Evolutionary conservation across 2,329 filamentous ascomycete species (phyloP).

Genomic region (Zasmidium cellare): DNA sequence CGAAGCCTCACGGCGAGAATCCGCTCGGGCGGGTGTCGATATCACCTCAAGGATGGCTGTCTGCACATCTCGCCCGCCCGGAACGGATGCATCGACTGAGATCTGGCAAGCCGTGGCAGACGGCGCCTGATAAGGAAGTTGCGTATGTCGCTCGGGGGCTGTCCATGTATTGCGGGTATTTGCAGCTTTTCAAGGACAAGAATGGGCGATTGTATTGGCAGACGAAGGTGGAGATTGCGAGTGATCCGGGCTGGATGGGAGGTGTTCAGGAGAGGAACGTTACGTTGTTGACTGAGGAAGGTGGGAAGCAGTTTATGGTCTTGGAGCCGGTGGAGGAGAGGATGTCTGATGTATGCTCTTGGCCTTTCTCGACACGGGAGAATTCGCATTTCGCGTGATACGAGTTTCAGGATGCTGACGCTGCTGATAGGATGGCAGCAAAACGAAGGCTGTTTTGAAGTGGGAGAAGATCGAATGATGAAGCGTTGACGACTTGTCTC

Average conservation of each 20-base stretch:
- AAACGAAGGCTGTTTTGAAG: conserved; percentile 24
- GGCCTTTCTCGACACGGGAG: neutral
- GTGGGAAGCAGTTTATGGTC: conserved; percentile 25
- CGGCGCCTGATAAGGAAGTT: conserved; percentile 23
- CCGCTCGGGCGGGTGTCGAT: conserved; percentile 26
- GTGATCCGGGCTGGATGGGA: conserved; percentile 23
- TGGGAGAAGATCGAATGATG: conserved; percentile 29
- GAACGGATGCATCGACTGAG: conserved; percentile 16
- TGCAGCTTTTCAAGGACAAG: conserved; percentile 24
- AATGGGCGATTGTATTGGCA: conserved; percentile 24
- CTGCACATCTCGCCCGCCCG: conserved; percentile 24
- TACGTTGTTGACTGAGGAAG: conserved; percentile 19
- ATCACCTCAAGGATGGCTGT: conserved; percentile 23
- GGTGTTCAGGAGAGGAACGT: conserved; percentile 25
- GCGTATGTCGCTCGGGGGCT: conserved; percentile 25
- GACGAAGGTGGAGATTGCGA: conserved; percentile 25
- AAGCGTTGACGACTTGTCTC: neutral
- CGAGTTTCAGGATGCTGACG: neutral
- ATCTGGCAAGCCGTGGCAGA: conserved; percentile 21
- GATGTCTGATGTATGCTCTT: conserved; percentile 18
- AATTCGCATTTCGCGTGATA: neutral
- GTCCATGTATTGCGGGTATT: conserved; percentile 27
- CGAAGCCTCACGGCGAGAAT: conserved; percentile 26
- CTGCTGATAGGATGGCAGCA: conserved; percentile 20
- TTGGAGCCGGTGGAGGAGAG: conserved; percentile 25